Evolutionary conservation across 257 asterid genomes (phyloP).

Genomic region (Plantago ovata): DNA sequence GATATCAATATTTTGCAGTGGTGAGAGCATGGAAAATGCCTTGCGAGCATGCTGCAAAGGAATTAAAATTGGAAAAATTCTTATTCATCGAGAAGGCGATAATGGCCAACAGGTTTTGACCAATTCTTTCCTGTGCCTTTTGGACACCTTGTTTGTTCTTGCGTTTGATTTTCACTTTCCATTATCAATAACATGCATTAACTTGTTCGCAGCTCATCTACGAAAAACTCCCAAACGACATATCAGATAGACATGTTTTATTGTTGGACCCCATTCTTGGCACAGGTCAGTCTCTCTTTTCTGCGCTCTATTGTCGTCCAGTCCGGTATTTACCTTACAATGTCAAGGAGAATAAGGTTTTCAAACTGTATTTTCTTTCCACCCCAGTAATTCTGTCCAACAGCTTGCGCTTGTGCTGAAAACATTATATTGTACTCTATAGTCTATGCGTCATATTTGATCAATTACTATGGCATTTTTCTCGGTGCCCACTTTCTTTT

Average conservation of each 20-base stretch:
- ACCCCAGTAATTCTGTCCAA: too few species aligned
- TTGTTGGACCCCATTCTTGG: slow-evolving; percentile 94
- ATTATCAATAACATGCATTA: slow-evolving; percentile 6
- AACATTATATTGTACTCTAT: too few species aligned
- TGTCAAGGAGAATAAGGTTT: too few species aligned
- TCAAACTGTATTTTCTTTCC: too few species aligned
- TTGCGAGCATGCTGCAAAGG: slow-evolving; percentile 99
- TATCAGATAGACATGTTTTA: slow-evolving; percentile 88
- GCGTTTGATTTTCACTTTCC: neutral
- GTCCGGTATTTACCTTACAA: too few species aligned
- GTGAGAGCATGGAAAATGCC: slow-evolving; percentile 95
- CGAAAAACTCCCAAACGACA: slow-evolving; percentile 88
- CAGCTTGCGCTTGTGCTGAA: too few species aligned
- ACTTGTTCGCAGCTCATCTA: slow-evolving; percentile 68
- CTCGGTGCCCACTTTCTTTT: neutral
- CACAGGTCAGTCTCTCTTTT: slow-evolving; percentile 61
- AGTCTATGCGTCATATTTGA: too few species aligned
- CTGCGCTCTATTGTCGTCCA: neutral
- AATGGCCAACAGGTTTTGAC: slow-evolving; percentile 80
- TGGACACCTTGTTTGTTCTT: slow-evolving; percentile 4
- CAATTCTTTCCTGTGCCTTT: slow-evolving; percentile 10
- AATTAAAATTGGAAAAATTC: slow-evolving; percentile 94
- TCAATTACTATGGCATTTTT: neutral
- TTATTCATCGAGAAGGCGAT: slow-evolving; percentile 94
- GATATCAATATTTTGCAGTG: slow-evolving; percentile 40